Evolutionary conservation across 495 filamentous ascomycete species (phyloP), one percentile per base, ranked within the genome.

Genomic region (Immersiella caudata): DNA sequence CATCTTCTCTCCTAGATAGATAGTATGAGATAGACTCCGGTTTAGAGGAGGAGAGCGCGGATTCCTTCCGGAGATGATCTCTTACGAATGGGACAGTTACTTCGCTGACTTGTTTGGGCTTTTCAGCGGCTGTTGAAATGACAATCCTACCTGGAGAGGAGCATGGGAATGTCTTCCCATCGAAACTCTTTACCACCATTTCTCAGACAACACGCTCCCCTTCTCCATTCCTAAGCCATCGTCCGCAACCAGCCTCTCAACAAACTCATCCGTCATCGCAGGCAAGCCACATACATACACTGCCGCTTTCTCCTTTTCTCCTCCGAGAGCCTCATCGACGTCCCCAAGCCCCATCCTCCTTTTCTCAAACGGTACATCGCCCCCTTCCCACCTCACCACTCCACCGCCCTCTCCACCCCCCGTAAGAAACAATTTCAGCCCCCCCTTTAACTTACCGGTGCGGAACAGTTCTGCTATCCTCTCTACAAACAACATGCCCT

Each of bases 231-330:
- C 87, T 26, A 87, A 73, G 20, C n/a, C n/a, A n/a, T n/a, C n/a
- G n/a, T 86, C 80, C 25, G 24, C 66, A 0, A 67, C 68, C 9
- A 82, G 66, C 22, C 61, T 67, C n/a, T 80, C 80, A 0, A 94
- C 91, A 68, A 93, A 84, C 64, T 89, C 84, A 77, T 96, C 93
- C 2, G 91, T 94, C 92, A 96, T 95, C 9, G 63, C 62, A 20
- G 90, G 90, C 18, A 91, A 88, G 7, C 93, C 92, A 73, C 93
- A 96, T 0, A 97, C 82, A 73, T 94, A 97, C 46, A 85, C 87
- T 0, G 92, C 86, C 1, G 88, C 84, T 0, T 76, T 68, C 7
- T 74, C 65, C 36, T 85, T 81, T 56, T 84, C 79, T 4, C 72
- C 67, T 0, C 86, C 85, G 12, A 89, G 60, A 0, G 81, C 82